Percentiles rank a stretch among this genome's conserved stretches.
Evolutionary conservation across 495 filamentous ascomycete genomes (phyloP).

Genomic region (Massariosphaeria phaeospora): DNA sequence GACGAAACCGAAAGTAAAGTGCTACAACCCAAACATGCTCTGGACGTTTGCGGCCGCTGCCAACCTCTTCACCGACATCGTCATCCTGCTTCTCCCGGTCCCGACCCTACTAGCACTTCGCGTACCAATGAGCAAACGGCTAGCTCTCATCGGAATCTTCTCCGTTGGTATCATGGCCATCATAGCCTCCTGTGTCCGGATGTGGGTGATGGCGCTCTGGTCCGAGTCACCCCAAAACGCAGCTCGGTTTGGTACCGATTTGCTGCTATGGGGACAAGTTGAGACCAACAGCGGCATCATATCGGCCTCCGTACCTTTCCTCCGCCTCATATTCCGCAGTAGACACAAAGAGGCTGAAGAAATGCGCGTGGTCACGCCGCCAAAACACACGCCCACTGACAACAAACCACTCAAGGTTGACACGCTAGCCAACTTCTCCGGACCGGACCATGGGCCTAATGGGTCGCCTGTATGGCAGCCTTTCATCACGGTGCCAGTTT

Average conservation of each 20-base stretch:
- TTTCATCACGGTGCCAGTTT: conserved; percentile 25
- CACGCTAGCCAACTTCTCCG: conserved; percentile 9
- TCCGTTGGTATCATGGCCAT: conserved; percentile 30
- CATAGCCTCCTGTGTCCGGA: conserved; percentile 25
- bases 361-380: not conserved
- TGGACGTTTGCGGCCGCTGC: conserved; percentile 12
- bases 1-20: conserved; percentile 1
- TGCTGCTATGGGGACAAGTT: conserved; percentile 30
- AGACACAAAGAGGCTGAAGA: conserved; percentile 3
- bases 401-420: conserved; percentile 15
- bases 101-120: conserved; percentile 23
- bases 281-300: conserved; percentile 28
- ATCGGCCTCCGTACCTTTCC: conserved; percentile 21
- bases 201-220: conserved; percentile 32
- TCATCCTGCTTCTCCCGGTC: conserved; percentile 26
- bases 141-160: conserved; percentile 27
- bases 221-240: conserved; percentile 11
- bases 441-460: not conserved
- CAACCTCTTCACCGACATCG: conserved; percentile 25
- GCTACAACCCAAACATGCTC: conserved; percentile 15
- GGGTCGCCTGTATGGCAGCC: conserved; percentile 19
- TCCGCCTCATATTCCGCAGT: conserved; percentile 18
- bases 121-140: conserved; percentile 24
- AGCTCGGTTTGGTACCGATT: conserved; percentile 19
- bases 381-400: not conserved